These are phyloP conservation scores for Ophiognomonia clavigignenti-juglandacearum DNA, from an alignment of 2,329 filamentous ascomycete species.

Conservation along the genomic window DNA sequence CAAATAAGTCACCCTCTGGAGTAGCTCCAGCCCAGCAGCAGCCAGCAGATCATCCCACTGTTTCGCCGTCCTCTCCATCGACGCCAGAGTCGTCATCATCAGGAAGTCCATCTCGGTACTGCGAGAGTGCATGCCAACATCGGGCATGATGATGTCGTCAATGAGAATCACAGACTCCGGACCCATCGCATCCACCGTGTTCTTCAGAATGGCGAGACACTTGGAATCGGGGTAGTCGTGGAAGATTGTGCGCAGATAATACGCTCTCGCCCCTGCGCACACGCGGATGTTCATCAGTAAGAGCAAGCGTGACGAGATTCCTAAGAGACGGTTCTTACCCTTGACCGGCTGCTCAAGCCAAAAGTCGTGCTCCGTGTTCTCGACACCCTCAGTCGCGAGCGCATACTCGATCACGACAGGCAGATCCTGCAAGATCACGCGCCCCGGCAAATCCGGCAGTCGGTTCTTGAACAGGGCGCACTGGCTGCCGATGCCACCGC, in stretches of 20 bases:
- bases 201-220: conserved; percentile 25
- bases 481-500: conserved; percentile 6
- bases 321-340: not conserved
- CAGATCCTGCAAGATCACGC: conserved; percentile 6
- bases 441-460: not conserved
- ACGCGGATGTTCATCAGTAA: not conserved
- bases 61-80: conserved; percentile 28
- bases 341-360: conserved; percentile 5
- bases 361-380: conserved; percentile 6
- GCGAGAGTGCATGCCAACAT: conserved; percentile 25
- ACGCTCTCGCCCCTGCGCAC: conserved; percentile 17
- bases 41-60: conserved; percentile 28
- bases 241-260: conserved; percentile 30
- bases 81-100: conserved; percentile 29
- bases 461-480: not conserved
- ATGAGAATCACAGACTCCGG: conserved; percentile 23
- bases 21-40: conserved; percentile 12
- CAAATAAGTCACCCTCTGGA: conserved; percentile 13
- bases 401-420: not conserved
- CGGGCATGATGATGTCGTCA: conserved; percentile 36
- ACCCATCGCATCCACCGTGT: conserved; percentile 27
- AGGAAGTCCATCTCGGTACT: conserved; percentile 28
- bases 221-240: conserved; percentile 30
- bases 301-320: not conserved
- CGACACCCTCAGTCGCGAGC: conserved; percentile 3